These are phyloP conservation scores for Heterobasidion irregulare DNA, from an alignment of 1,284 basidiomycete species.

Conservation along the genomic window DNA sequence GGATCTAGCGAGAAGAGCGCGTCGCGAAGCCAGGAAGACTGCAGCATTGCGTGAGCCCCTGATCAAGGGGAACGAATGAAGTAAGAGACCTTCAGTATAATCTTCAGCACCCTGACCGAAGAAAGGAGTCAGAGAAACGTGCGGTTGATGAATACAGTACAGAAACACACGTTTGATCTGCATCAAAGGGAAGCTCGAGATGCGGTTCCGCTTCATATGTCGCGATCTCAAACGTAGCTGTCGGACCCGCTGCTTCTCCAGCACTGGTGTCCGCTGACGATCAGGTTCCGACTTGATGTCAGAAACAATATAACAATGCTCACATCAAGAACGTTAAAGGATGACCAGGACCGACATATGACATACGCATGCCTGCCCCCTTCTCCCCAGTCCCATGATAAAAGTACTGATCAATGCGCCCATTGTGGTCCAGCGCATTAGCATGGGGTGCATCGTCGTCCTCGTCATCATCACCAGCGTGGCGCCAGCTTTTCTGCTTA, in stretches of 20 bases:
- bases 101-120: slow-evolving; percentile 55
- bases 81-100: slow-evolving; percentile 72
- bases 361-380: slow-evolving; percentile 79
- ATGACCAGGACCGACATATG: slow-evolving; percentile 72
- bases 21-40: slow-evolving; percentile 89
- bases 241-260: slow-evolving; percentile 78
- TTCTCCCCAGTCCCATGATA: slow-evolving; percentile 37
- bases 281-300: too few species aligned
- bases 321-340: slow-evolving; percentile 79
- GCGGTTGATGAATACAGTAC: not conserved
- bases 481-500: slow-evolving; percentile 42
- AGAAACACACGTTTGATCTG: slow-evolving; percentile 49
- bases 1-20: slow-evolving; percentile 87
- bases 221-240: slow-evolving; percentile 82
- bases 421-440: slow-evolving; percentile 5
- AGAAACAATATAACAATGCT: slow-evolving; percentile 22
- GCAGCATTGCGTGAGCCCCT: not conserved
- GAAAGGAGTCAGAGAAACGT: slow-evolving; percentile 3
- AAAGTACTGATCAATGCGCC: slow-evolving; percentile 46
- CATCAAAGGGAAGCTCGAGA: slow-evolving; percentile 74
- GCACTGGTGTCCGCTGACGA: slow-evolving; percentile 41
- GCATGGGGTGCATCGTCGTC: slow-evolving; percentile 24
- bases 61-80: not conserved
- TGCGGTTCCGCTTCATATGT: slow-evolving; percentile 81
- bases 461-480: slow-evolving; percentile 39